Conservation (phyloP, 306 rosid genomes). For the Purshia tridentata region DNA sequence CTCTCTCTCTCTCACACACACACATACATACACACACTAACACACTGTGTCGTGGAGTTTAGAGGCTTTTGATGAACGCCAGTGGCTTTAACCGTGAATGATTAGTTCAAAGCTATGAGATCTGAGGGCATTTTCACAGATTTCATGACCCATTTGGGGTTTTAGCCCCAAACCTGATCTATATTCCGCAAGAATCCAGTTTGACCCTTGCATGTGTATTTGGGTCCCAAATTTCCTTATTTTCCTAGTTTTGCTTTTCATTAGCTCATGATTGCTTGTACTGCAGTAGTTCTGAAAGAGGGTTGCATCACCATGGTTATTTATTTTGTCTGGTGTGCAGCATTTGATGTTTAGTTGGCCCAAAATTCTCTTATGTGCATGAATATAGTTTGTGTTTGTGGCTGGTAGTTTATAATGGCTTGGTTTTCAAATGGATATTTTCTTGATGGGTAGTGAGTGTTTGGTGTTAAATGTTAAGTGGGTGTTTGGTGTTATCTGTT, state of each 20-base stretch:
- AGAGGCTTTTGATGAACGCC: slow-evolving; percentile 30
- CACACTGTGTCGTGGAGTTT: not conserved
- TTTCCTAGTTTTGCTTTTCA: not conserved
- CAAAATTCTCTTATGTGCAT: not conserved
- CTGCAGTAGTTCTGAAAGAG: not conserved
- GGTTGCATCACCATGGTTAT: not conserved
- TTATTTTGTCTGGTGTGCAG: not conserved
- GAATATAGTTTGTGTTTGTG: not conserved
- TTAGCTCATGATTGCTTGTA: not conserved
- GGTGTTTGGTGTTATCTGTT: not conserved
- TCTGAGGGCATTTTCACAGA: slow-evolving; percentile 28
- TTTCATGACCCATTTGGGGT: not conserved
- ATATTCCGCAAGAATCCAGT: not conserved
- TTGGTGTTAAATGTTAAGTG: not conserved
- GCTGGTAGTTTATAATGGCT: not conserved
- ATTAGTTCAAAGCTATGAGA: slow-evolving; percentile 29
- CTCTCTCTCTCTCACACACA: not conserved
- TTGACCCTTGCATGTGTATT: not conserved
- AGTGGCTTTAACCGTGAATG: slow-evolving; percentile 22
- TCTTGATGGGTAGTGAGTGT: not conserved
- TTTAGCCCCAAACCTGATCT: not conserved
- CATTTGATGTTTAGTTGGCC: not conserved
- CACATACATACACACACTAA: not conserved
- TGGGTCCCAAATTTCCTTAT: not conserved
- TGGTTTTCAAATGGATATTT: not conserved